Evolutionary conservation across 208 protist species (phyloP), one percentile per base, ranked within the genome.

Genomic region (Leishmania braziliensis): DNA sequence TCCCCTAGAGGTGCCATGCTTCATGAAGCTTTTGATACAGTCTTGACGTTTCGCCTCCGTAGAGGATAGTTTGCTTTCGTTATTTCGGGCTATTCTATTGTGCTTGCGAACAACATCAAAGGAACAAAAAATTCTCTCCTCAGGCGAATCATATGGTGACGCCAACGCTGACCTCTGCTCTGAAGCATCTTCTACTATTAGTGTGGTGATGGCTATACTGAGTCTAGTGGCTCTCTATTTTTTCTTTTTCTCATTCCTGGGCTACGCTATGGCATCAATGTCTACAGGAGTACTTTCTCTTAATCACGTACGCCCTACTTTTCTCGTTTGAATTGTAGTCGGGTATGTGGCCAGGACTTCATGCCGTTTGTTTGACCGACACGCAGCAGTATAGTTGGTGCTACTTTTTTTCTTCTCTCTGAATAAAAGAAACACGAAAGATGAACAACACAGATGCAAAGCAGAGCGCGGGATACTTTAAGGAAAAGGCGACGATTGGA

Each of bases 381-480:
- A 18, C 23, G 9, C 20, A 16, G 10, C 43, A 72, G 43, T 36
- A n/a, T 20, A 18, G 69, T 3, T 5, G 2, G 12, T 5, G 8
- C 46, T 53, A 16, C 33, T 73, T 51, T 54, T 36, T 18, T 23
- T 53, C 26, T 46, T 29, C 0, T 46, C 46, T 16, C 6, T 8
- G 23, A 36, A 36, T 53, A 73, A 73, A 53, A 51, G 26, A 60
- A 77, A 43, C 10, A 14, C 36, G 36, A 66, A 84, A 66, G 72
- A 91, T 87, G 80, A 90, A 93, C 53, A 79, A 63, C 16, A 88
- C 81, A 51, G 89, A 93, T 58, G 76, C 86, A 5, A 96, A 95
- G 68, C 88, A 94, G 78, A 93, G 92, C 58, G 92, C 84, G 12
- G 92, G 92, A 5, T 97, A 97, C 79, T 93, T 97, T 33, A 87